These are phyloP conservation scores for Apiospora kogelbergensis DNA, from an alignment of 2,329 filamentous ascomycete species.

Conservation along the genomic window DNA sequence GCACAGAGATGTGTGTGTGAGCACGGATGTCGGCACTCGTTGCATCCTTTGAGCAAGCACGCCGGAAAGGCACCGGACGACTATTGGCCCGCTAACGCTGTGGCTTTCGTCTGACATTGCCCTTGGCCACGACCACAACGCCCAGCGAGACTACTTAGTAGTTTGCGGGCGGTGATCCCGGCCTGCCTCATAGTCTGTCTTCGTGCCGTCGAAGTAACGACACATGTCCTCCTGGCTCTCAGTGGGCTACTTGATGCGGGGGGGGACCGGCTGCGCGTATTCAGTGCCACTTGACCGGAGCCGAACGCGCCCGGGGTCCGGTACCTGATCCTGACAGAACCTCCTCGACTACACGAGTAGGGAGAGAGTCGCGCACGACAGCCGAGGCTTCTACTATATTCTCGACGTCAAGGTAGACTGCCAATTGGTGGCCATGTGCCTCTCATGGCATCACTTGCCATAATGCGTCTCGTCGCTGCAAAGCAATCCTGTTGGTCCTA, in stretches of 20 bases:
- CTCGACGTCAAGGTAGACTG: no score
- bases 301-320: neutral
- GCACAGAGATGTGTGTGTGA: neutral
- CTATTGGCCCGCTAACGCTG: neutral
- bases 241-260: neutral
- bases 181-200: neutral
- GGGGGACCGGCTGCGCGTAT: neutral
- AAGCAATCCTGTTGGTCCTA: neutral
- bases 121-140: neutral
- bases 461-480: neutral
- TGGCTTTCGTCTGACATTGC: neutral
- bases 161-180: neutral
- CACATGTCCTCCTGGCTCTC: neutral
- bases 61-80: neutral
- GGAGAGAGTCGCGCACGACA: neutral
- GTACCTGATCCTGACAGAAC: neutral
- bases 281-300: neutral
- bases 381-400: neutral
- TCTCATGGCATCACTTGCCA: neutral
- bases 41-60: neutral
- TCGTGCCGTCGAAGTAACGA: neutral
- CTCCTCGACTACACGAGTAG: neutral
- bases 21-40: constrained; percentile 4
- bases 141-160: neutral
- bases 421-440: no score